phyloP scores from a whole-genome alignment of 352 stramenopile genomes.

The Peronosclerospora sorghi region DNA sequence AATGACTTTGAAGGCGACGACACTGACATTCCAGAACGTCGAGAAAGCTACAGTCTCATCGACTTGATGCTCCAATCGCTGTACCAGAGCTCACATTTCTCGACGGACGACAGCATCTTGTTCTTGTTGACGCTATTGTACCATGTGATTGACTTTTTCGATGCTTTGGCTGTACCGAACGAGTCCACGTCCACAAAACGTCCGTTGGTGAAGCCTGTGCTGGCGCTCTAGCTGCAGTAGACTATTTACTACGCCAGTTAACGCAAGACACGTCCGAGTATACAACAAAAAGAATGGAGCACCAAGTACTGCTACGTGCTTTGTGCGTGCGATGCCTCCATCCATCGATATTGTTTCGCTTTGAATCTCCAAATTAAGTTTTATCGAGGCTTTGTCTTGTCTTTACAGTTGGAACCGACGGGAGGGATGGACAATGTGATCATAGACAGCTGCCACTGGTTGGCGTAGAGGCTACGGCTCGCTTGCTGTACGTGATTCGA shows the following conservation, averaged over 20 bases:
- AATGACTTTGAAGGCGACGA: slow-evolving; percentile 37
- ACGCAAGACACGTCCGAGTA: slow-evolving; percentile 8
- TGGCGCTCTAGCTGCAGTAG: slow-evolving; percentile 24
- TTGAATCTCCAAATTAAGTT: slow-evolving; percentile 38
- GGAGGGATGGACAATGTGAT: not conserved
- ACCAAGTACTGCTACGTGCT: slow-evolving; percentile 20
- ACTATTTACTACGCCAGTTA: slow-evolving; percentile 28
- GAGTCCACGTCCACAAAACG: slow-evolving; percentile 9
- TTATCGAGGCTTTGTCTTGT: slow-evolving; percentile 24
- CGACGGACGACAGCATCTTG: slow-evolving; percentile 15
- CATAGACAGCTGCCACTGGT: slow-evolving; percentile 6
- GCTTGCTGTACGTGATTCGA: slow-evolving; percentile 25
- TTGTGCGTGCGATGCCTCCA: slow-evolving; percentile 33
- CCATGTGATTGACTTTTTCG: slow-evolving; percentile 29
- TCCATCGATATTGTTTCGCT: slow-evolving; percentile 40
- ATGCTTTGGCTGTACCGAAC: slow-evolving; percentile 11
- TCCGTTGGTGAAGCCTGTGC: slow-evolving; percentile 20
- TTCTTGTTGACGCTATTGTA: slow-evolving; percentile 34
- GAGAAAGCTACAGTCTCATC: slow-evolving; percentile 16
- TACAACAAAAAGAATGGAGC: slow-evolving; percentile 5
- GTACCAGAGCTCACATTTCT: slow-evolving; percentile 23
- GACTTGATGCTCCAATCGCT: slow-evolving; percentile 36
- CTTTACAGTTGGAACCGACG: slow-evolving; percentile 4
- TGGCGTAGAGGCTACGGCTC: slow-evolving; percentile 20
- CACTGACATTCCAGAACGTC: not conserved